These are phyloP conservation scores for Iris macrosiphon DNA, from an alignment of 106 monocot genomes.

Conservation along the genomic window DNA sequence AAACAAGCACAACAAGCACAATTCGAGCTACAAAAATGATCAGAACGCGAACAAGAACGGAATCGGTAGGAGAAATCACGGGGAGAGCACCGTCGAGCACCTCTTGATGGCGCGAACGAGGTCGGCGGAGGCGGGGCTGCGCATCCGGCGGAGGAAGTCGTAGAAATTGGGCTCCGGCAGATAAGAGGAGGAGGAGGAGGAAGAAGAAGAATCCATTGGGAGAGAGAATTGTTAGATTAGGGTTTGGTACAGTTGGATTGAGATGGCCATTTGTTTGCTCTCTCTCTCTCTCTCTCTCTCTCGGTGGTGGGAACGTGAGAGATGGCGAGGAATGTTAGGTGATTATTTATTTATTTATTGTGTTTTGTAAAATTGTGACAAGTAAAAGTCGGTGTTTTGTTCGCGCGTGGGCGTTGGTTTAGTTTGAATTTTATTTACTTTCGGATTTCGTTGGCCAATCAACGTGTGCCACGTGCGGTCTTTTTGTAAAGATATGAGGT, in stretches of 20 bases:
- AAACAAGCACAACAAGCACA: background rate
- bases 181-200: background rate
- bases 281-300: background rate
- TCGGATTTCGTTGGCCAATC: no score
- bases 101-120: conserved; percentile 7
- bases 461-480: no score
- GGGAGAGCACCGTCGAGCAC: no score
- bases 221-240: background rate
- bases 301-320: background rate
- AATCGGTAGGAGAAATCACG: background rate
- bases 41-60: background rate
- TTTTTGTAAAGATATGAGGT: no score
- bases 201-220: conserved; percentile 6
- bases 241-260: background rate
- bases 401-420: no score
- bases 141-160: background rate
- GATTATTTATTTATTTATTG: background rate
- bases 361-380: no score
- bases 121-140: conserved; percentile 3
- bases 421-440: no score
- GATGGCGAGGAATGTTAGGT: conserved; percentile 4
- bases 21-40: background rate
- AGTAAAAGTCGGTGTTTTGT: no score
- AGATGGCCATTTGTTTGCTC: background rate
- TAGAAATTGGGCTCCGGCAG: background rate